Conservation (phyloP, 148 eudicot species). For the Vaccinium vitisidaea region DNA sequence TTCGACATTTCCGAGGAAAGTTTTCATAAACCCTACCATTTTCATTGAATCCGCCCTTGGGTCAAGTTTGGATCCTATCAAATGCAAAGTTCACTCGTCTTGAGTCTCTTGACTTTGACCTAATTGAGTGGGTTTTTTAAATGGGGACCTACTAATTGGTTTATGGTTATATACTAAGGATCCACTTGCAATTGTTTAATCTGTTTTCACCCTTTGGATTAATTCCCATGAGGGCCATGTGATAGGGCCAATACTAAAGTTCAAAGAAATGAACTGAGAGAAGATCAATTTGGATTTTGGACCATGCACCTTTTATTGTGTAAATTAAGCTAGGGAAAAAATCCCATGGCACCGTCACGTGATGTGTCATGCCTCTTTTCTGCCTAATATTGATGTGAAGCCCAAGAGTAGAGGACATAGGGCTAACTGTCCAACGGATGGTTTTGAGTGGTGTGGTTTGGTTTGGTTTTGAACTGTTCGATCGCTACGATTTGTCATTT, state of each 20-base stretch:
- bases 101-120: not conserved
- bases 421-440: too few relatives aligned
- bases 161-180: not conserved
- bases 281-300: not conserved
- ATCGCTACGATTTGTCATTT: too few relatives aligned
- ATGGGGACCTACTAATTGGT: not conserved
- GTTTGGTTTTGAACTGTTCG: too few relatives aligned
- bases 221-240: not conserved
- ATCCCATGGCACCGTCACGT: not conserved
- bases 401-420: not conserved
- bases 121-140: not conserved
- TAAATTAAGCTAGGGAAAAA: not conserved
- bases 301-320: not conserved
- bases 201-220: not conserved
- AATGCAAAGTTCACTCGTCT: not conserved
- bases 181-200: not conserved
- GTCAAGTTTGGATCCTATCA: not conserved
- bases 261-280: not conserved
- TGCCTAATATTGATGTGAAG: not conserved
- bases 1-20: too few relatives aligned
- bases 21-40: too few relatives aligned
- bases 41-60: not conserved
- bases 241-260: not conserved
- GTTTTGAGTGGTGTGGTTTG: too few relatives aligned
- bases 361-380: not conserved